phyloP scores from a whole-genome alignment of 306 rosid genomes.

The Vigna radiata region DNA sequence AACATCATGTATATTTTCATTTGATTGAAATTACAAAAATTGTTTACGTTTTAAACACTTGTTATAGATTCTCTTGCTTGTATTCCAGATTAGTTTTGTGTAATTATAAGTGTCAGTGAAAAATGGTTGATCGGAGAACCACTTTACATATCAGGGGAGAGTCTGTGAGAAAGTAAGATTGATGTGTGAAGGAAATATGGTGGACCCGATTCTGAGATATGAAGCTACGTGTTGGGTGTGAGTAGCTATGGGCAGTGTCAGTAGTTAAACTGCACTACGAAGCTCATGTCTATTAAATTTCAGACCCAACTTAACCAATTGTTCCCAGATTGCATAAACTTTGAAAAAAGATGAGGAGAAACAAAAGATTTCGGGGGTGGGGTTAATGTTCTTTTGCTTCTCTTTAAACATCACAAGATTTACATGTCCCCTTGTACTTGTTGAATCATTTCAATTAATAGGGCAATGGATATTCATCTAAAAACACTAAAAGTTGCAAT shows the following conservation, averaged over 20 bases:
- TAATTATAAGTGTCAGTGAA: constrained; percentile 33
- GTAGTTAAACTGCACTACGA: constrained; percentile 32
- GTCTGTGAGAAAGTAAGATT: not conserved
- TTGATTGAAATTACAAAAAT: too few relatives aligned
- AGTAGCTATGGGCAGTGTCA: constrained; percentile 11
- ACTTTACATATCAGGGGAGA: not conserved
- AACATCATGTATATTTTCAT: too few relatives aligned
- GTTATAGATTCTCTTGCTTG: constrained; percentile 26
- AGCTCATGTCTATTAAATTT: constrained; percentile 40
- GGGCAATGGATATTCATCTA: too few relatives aligned
- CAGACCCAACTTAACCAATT: constrained; percentile 45
- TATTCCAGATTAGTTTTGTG: constrained; percentile 25
- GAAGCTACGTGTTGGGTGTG: not conserved
- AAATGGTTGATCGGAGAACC: not conserved
- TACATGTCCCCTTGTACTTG: not conserved
- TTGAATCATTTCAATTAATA: constrained; percentile 23
- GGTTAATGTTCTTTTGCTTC: constrained; percentile 23
- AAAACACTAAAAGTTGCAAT: too few relatives aligned
- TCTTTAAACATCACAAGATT: constrained; percentile 10
- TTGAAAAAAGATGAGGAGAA: constrained; percentile 3
- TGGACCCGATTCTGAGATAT: not conserved
- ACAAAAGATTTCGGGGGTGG: not conserved
- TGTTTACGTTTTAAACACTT: not conserved
- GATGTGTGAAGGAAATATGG: not conserved
- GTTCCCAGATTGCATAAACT: constrained; percentile 5